phyloP scores from a whole-genome alignment of 1,139 yeast genomes.

The Nematodospora anomalae region DNA sequence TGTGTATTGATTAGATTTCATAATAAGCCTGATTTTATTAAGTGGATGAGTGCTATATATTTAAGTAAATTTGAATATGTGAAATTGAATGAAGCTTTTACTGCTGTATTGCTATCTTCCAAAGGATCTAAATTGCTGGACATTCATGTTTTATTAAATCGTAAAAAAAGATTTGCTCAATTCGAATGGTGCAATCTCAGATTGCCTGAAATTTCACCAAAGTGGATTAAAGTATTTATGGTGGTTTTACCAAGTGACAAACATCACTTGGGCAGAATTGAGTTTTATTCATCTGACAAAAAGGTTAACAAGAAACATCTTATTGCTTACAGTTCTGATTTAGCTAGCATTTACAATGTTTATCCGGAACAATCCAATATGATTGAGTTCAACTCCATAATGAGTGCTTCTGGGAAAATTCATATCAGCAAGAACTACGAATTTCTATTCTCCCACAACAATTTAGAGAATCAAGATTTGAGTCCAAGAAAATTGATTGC shows the following conservation, averaged over 20 bases:
- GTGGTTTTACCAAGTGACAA: conserved; percentile 47
- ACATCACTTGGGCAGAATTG: conserved; percentile 45
- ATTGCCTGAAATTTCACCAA: conserved; percentile 54
- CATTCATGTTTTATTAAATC: conserved; percentile 50
- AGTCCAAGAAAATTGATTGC: conserved; percentile 15
- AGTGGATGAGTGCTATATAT: conserved; percentile 48
- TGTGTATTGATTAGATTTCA: conserved; percentile 35
- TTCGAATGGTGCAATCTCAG: conserved; percentile 59
- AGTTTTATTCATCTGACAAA: conserved; percentile 46
- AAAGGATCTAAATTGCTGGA: conserved; percentile 56
- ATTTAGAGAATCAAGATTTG: conserved; percentile 6
- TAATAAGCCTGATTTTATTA: conserved; percentile 31
- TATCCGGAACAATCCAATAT: conserved; percentile 55
- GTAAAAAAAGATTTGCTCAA: conserved; percentile 44
- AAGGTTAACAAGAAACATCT: conserved; percentile 44
- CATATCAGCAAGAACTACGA: conserved; percentile 45
- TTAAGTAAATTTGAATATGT: conserved; percentile 51
- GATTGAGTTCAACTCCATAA: conserved; percentile 53
- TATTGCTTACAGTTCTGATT: conserved; percentile 45
- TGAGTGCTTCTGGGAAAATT: conserved; percentile 52
- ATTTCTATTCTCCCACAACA: conserved; percentile 23
- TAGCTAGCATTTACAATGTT: conserved; percentile 46
- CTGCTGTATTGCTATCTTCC: conserved; percentile 56
- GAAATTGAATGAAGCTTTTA: conserved; percentile 54
- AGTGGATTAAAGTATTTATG: conserved; percentile 54